These are phyloP conservation scores for Agrostemma githago DNA, from an alignment of 148 eudicot species.

Conservation along the genomic window DNA sequence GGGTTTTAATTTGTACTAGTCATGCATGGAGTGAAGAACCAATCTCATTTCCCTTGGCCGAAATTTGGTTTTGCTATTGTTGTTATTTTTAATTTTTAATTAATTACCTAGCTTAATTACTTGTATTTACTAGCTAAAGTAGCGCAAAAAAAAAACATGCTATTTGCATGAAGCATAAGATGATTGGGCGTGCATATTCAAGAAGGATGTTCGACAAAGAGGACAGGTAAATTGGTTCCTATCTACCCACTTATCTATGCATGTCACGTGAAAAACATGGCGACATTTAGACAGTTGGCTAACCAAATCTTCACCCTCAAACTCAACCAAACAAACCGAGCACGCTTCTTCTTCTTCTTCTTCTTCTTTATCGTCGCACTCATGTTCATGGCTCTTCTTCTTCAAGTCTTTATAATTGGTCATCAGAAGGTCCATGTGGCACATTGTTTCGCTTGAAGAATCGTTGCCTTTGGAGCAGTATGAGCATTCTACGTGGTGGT, in stretches of 20 bases:
- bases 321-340: constrained; percentile 67
- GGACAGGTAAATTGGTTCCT: constrained; percentile 63
- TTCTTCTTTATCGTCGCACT: background rate
- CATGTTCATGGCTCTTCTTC: background rate
- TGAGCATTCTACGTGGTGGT: constrained; percentile 25
- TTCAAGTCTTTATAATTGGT: constrained; percentile 36
- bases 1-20: too few relatives aligned
- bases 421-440: constrained; percentile 34
- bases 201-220: constrained; percentile 54
- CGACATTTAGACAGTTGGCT: constrained; percentile 47
- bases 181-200: constrained; percentile 22
- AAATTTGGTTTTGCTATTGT: background rate
- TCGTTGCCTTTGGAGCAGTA: background rate
- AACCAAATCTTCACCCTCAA: constrained; percentile 48
- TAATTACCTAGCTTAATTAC: too few relatives aligned
- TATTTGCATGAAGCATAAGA: constrained; percentile 16
- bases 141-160: background rate
- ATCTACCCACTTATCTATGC: constrained; percentile 60
- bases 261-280: constrained; percentile 53
- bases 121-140: background rate
- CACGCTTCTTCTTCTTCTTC: constrained; percentile 31
- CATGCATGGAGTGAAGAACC: too few relatives aligned
- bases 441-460: constrained; percentile 1
- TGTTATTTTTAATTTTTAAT: too few relatives aligned
- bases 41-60: background rate